phyloP scores from a whole-genome alignment of 2,329 filamentous ascomycete genomes.

The Aspergillus texensis region DNA sequence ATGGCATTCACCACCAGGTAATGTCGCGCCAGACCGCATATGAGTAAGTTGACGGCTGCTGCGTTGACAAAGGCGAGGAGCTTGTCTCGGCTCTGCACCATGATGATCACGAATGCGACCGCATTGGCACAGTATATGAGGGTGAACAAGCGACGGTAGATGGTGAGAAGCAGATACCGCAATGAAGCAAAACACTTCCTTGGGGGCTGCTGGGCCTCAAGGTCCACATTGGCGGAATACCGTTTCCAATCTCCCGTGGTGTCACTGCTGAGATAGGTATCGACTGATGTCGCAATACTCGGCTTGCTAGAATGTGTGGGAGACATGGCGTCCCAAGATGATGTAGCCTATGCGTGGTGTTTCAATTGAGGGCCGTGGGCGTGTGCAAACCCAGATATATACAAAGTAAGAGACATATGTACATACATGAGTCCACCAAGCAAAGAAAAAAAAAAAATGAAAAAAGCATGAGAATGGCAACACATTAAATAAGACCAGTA shows the following conservation, averaged over 20 bases:
- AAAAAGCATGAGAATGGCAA: not conserved
- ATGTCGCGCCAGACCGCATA: constrained; percentile 40
- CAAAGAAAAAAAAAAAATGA: not conserved
- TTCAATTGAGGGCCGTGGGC: not conserved
- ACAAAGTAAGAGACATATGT: not conserved
- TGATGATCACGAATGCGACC: constrained; percentile 20
- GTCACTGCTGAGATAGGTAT: not conserved
- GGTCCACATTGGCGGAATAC: not conserved
- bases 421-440: too few relatives aligned
- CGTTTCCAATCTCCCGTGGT: not conserved
- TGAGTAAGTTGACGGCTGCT: constrained; percentile 38
- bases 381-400: not conserved
- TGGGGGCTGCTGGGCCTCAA: not conserved
- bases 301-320: not conserved
- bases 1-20: constrained; percentile 45
- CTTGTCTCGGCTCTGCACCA: not conserved
- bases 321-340: not conserved
- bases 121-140: constrained; percentile 55
- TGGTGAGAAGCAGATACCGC: not conserved
- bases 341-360: not conserved
- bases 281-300: not conserved
- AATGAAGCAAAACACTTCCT: not conserved
- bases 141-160: constrained; percentile 60
- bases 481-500: not conserved
- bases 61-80: constrained; percentile 20